phyloP scores from a whole-genome alignment of 2,329 filamentous ascomycete genomes.

The Amesomyces nigricolor region DNA sequence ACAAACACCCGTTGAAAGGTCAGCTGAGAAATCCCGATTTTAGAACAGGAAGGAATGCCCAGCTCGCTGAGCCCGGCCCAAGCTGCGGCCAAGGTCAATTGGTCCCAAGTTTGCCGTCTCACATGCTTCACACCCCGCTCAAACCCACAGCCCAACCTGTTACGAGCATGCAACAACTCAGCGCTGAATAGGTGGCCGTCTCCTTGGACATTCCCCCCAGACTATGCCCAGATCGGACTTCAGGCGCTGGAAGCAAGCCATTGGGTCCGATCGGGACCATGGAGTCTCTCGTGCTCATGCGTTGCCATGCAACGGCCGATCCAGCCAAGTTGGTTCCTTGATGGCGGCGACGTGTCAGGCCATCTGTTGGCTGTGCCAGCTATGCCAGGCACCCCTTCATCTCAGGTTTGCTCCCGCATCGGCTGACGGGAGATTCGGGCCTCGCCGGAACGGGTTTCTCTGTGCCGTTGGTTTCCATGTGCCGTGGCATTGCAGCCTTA shows the following conservation, averaged over 20 bases:
- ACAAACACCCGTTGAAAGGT: too few relatives aligned
- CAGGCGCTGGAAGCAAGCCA: neutral
- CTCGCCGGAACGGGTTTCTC: neutral
- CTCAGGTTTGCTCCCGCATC: conserved; percentile 6
- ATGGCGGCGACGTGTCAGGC: conserved; percentile 17
- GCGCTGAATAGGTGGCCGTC: conserved; percentile 1
- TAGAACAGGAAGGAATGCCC: too few relatives aligned
- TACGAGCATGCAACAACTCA: neutral
- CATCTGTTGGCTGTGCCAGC: conserved; percentile 5
- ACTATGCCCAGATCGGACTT: neutral
- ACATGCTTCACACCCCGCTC: conserved; percentile 6
- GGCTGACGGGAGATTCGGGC: neutral
- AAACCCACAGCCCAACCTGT: neutral
- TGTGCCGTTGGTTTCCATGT: neutral
- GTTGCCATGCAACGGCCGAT: neutral
- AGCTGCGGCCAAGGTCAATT: too few relatives aligned
- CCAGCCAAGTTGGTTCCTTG: neutral
- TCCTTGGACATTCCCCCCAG: neutral
- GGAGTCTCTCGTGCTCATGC: neutral
- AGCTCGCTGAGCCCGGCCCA: too few relatives aligned
- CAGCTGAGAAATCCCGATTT: too few relatives aligned
- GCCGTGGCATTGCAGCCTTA: conserved; percentile 3
- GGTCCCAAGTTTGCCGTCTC: neutral
- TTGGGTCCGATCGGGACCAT: neutral
- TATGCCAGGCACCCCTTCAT: conserved; percentile 1